Conservation (phyloP, 331 rosid species). For the Malus hybrid region DNA sequence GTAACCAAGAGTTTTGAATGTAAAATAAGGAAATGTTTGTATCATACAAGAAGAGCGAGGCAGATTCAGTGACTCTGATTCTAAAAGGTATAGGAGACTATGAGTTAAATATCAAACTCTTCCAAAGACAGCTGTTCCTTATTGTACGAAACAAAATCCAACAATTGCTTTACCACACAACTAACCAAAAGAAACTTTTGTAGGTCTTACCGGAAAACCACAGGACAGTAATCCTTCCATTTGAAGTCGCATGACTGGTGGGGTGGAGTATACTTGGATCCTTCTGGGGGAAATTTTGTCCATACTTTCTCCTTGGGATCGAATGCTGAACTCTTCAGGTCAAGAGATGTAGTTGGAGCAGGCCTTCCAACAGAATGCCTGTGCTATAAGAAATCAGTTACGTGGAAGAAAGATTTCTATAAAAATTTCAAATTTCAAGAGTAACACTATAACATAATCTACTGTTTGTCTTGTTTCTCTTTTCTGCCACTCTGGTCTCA, state of each 20-base stretch:
- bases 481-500: not conserved
- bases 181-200: slow-evolving; percentile 1
- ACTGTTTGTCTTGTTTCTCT: not conserved
- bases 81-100: not conserved
- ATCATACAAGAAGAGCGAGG: not conserved
- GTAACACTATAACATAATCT: not conserved
- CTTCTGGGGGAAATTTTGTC: slow-evolving; percentile 94
- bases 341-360: slow-evolving; percentile 81
- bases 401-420: slow-evolving; percentile 12
- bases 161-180: not conserved
- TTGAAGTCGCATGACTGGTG: slow-evolving; percentile 76
- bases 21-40: not conserved
- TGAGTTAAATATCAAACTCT: not conserved
- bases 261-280: slow-evolving; percentile 93
- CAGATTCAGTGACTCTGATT: not conserved
- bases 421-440: no score
- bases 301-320: slow-evolving; percentile 91
- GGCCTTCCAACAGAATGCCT: slow-evolving; percentile 98
- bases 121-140: not conserved
- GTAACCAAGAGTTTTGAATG: not conserved
- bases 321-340: slow-evolving; percentile 76
- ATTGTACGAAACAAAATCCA: not conserved
- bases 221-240: slow-evolving; percentile 99
- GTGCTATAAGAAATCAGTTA: slow-evolving; percentile 53
- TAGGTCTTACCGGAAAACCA: slow-evolving; percentile 73